Percentiles rank a stretch among this genome's conserved stretches.
Conservation (phyloP, 2,329 filamentous ascomycete genomes). For the Cladosporium sp. region DNA sequence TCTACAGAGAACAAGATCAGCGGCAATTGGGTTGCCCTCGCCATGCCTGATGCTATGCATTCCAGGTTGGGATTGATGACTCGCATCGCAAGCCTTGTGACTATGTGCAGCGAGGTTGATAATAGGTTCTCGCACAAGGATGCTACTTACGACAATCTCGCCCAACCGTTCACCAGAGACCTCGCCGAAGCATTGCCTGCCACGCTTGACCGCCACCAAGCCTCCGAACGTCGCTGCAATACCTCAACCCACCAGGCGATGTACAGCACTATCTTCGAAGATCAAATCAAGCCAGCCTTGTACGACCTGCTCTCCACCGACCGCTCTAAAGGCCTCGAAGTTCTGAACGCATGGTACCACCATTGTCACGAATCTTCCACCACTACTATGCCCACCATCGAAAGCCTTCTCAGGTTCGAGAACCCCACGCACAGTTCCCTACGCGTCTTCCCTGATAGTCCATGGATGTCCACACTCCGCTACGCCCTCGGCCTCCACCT, state of each 20-base stretch:
- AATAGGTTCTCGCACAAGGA: neutral
- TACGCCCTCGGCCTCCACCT: conserved; percentile 13
- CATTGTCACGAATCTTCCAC: neutral
- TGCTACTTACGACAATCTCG: neutral
- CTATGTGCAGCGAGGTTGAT: neutral
- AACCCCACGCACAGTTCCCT: neutral
- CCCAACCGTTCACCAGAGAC: neutral
- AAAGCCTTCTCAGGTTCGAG: neutral
- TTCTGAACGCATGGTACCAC: neutral
- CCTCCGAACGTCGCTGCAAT: neutral
- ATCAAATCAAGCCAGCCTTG: neutral
- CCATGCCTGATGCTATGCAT: conserved; percentile 4
- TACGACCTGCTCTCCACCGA: neutral
- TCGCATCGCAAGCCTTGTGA: neutral
- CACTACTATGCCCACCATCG: neutral
- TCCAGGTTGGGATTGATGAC: conserved; percentile 11
- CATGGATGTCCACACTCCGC: conserved; percentile 4
- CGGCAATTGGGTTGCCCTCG: conserved; percentile 8
- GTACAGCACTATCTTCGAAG: neutral
- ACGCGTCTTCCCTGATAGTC: neutral
- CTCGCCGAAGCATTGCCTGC: neutral
- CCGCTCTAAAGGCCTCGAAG: neutral
- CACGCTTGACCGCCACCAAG: neutral
- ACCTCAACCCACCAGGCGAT: neutral
- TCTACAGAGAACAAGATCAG: conserved; percentile 6